Evolutionary conservation across 2,329 filamentous ascomycete species (phyloP), one percentile per base, ranked within the genome.

Genomic region (Plectosphaerella cucumerina): DNA sequence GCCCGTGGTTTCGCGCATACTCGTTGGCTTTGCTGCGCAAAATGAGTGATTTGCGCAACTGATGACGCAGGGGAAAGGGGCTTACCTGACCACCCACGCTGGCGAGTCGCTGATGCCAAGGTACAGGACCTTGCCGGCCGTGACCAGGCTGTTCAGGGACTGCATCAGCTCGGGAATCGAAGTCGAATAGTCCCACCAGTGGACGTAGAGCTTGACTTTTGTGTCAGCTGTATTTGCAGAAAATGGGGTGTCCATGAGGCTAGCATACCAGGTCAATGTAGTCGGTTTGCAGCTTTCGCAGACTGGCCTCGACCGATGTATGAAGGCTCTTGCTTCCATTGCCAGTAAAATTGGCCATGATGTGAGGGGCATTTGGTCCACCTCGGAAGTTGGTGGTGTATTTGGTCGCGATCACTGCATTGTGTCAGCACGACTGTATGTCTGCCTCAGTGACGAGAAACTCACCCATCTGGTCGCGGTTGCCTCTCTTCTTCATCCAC

Each of bases 161-260:
- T 87, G 82, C 86, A 89, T 89, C 44, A 89, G 48, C 60, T 89
- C 85, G 1, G 78, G 73, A 45, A 88, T 81, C 0, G 76, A 77
- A 21, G 81, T 82, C n/a, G 76, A 81, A 60, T 77, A 85, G 63
- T 88, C 85, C 83, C 84, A 89, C 78, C 80, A 84, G 57, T 85
- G 82, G 33, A 84, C 72, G 49, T 82, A 85, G 2, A 84, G 72
- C 26, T 31, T 74, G 79, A 17, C 6, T 11, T 20, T 0, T 6
- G 11, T 4, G 41, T 57, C n/a, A 54, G 48, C 42, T 22, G 33
- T 20, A 17, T 47, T 15, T 43, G 12, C 4, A 11, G 2, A 17
- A 14, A 50, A 15, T 53, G 58, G 15, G 31, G 47, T 21, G 31
- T 18, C 18, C 22, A 10, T 58, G 69, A 50, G 59, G 80, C 77